These are phyloP conservation scores for Phaeotremella fagi DNA, from an alignment of 768 basidiomycete species.

Conservation along the genomic window DNA sequence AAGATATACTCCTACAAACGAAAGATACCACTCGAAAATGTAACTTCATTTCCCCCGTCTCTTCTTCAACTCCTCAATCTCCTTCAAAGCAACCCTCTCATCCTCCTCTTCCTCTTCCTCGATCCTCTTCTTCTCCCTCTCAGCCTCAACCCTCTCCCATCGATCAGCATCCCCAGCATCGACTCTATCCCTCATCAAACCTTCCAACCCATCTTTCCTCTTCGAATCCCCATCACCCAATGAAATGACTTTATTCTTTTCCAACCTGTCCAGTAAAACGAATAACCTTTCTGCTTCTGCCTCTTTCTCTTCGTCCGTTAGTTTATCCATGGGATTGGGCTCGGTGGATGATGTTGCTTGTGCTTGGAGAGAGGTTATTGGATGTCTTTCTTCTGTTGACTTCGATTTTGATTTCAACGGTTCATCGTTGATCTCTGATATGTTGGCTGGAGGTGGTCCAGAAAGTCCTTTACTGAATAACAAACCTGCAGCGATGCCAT, in stretches of 20 bases:
- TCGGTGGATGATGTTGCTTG: conserved; percentile 44
- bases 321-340: conserved; percentile 51
- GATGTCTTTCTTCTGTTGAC: conserved; percentile 15
- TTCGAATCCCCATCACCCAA: conserved; percentile 19
- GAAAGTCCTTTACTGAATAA: conserved; percentile 81
- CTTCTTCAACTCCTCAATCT: conserved; percentile 32
- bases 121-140: conserved; percentile 7
- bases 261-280: conserved; percentile 82
- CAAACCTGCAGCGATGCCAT: conserved; percentile 93
- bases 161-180: conserved; percentile 13
- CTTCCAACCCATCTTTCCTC: conserved; percentile 56
- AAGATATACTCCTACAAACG: background rate
- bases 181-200: conserved; percentile 47
- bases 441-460: conserved; percentile 30
- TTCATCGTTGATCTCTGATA: conserved; percentile 29
- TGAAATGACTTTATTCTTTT: conserved; percentile 54
- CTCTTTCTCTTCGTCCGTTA: conserved; percentile 96
- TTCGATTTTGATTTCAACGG: conserved; percentile 3
- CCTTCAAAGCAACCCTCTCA: conserved; percentile 33
- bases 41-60: conserved; percentile 16
- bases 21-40: background rate
- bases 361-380: conserved; percentile 57
- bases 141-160: conserved; percentile 20
- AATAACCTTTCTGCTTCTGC: conserved; percentile 86
- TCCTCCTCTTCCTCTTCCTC: conserved; percentile 21